Evolutionary conservation across 345 rosid species (phyloP), one percentile per base, ranked within the genome.

Genomic region (Bruguiera parviflora): DNA sequence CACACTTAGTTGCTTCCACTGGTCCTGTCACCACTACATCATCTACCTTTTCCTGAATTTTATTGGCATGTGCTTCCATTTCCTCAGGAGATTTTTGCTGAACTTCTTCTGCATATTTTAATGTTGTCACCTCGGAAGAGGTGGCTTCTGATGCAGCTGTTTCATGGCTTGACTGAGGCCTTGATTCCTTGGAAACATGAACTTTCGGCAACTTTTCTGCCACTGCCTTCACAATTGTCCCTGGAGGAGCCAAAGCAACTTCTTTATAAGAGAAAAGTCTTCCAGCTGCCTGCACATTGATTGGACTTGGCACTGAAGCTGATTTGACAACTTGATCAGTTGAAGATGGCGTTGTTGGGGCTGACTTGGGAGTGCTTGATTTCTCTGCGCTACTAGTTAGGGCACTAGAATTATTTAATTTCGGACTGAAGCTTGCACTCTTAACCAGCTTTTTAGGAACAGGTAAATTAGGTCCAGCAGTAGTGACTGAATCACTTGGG

Each of bases 241-340:
- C 99, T 35, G 96, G 99, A 58, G 96, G 96, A 60, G 97, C 97
- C 80, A 92, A 74, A 63, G 99, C 99, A 76, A 95, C 99, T 83
- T 95, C 99, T 79, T 95, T 95, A 77, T 95, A 95, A 77, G 99
- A 89, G 82, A 95, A 92, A 43, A 85, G 82, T 74, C 87, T 95
- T 77, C 99, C 99, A 67, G 86, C 85, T 68, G 92, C 88, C 73
- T 86, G 87, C 71, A 83, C 84, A 69, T 79, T 86, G 73, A 88
- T 77, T 46, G 92, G 82, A 76, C 81, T 83, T 64, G 81, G 70
- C 33, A 71, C 66, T 19, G 86, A 67, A 69, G 84, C 63, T 35
- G 85, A 73, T 82, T 86, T 89, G 75, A 71, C 73, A 78, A 79
- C 73, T 73, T 83, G 92, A 53, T 84, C 88, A 47, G 77, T 76